Conservation (phyloP, 1,139 yeast genomes). For the Wickerhamomyces sp. region DNA sequence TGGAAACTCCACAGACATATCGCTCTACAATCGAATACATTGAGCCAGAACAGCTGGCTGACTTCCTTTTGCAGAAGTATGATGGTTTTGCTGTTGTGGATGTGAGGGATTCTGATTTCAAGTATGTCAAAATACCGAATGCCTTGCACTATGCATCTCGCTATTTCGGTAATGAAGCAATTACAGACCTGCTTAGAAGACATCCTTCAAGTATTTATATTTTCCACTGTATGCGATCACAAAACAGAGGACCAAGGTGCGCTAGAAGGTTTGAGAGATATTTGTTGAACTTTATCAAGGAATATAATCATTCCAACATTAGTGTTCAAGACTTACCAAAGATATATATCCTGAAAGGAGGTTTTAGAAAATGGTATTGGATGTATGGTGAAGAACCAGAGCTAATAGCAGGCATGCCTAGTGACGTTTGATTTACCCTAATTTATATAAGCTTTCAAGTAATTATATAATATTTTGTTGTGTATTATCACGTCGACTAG, state of each 20-base stretch:
- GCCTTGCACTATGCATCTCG: conserved; percentile 11
- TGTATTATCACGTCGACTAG: no score
- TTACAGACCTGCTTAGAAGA: conserved; percentile 42
- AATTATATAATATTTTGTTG: no score
- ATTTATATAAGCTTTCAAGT: not conserved
- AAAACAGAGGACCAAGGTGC: conserved; percentile 19
- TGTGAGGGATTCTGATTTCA: conserved; percentile 20
- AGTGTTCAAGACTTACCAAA: conserved; percentile 8
- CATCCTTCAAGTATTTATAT: conserved; percentile 37
- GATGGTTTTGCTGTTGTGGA: conserved; percentile 13
- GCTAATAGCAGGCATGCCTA: conserved; percentile 4
- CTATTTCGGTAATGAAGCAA: conserved; percentile 19
- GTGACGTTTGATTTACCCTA: no score
- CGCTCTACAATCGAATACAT: not conserved
- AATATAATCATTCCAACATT: conserved; percentile 3
- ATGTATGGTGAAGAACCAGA: conserved; percentile 13
- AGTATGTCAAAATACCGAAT: conserved; percentile 11
- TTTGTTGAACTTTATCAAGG: conserved; percentile 5
- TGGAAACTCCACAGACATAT: no score
- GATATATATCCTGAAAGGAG: conserved; percentile 19
- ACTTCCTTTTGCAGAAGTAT: not conserved
- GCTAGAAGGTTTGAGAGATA: conserved; percentile 11
- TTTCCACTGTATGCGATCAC: conserved; percentile 24
- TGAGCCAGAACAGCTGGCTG: not conserved
- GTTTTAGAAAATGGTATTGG: conserved; percentile 19